These are phyloP conservation scores for Phyllachora maydis DNA, from an alignment of 2,329 filamentous ascomycete genomes.

Conservation along the genomic window DNA sequence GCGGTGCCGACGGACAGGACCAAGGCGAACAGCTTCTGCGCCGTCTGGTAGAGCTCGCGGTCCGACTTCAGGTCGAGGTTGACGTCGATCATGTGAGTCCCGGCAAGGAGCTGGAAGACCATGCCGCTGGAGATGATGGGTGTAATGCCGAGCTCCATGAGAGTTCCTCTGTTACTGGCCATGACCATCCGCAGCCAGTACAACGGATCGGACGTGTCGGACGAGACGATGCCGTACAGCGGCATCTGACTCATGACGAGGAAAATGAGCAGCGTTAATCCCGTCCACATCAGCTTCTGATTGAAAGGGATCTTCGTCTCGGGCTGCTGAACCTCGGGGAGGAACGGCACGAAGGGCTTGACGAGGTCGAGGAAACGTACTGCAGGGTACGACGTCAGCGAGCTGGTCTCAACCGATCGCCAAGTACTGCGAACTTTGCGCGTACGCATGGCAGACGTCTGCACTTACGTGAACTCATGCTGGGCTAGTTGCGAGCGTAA, in stretches of 20 bases:
- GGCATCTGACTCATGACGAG: constrained; percentile 99
- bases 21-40: constrained; percentile 96
- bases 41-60: constrained; percentile 98
- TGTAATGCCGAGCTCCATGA: constrained; percentile 94
- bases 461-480: constrained; percentile 34
- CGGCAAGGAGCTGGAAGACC: constrained; percentile 99
- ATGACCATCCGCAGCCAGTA: constrained; percentile 99
- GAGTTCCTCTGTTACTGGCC: constrained; percentile 90
- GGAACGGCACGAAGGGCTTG: constrained; percentile 98
- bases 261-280: constrained; percentile 91
- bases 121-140: constrained; percentile 99
- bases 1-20: constrained; percentile 95
- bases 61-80: constrained; percentile 99
- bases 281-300: constrained; percentile 93
- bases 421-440: neutral
- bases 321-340: constrained; percentile 95
- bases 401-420: no score
- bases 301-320: constrained; percentile 99
- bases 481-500: constrained; percentile 13
- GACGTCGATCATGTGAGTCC: constrained; percentile 98
- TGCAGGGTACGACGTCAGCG: constrained; percentile 15
- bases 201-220: constrained; percentile 90
- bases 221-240: constrained; percentile 96
- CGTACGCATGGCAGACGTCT: neutral
- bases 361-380: constrained; percentile 99